A percentile compares a stretch with the other conserved stretches of the same genome.
Conservation (phyloP, 305 asterid genomes). For the Caryopteris hybrid region DNA sequence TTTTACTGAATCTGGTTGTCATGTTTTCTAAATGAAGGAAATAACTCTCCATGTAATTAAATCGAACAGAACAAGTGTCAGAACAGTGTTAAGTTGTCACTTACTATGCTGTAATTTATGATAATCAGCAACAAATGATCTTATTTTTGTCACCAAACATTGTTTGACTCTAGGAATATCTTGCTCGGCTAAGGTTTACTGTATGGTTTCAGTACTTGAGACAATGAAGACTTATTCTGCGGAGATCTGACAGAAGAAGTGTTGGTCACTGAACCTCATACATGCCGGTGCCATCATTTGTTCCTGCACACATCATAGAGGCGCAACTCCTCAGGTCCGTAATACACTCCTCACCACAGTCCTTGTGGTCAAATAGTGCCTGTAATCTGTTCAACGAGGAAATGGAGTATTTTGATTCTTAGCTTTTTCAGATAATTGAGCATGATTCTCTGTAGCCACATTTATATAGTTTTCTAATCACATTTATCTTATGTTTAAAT, state of each 20-base stretch:
- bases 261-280: slow-evolving; percentile 83
- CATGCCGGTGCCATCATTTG: slow-evolving; percentile 83
- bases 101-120: not conserved
- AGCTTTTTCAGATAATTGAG: not conserved
- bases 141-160: not conserved
- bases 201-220: slow-evolving; percentile 77
- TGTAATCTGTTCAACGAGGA: slow-evolving; percentile 4
- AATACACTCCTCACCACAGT: slow-evolving; percentile 12
- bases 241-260: slow-evolving; percentile 98
- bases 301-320: slow-evolving; percentile 78
- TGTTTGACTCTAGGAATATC: slow-evolving; percentile 67
- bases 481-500: not conserved
- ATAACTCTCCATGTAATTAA: not conserved
- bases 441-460: too few relatives aligned
- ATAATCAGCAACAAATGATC: not conserved
- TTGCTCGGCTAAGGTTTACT: slow-evolving; percentile 91
- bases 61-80: not conserved
- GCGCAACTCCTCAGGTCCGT: slow-evolving; percentile 76
- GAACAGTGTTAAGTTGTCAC: not conserved
- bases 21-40: not conserved
- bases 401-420: not conserved
- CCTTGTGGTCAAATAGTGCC: too few relatives aligned
- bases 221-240: slow-evolving; percentile 90
- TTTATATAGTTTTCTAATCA: not conserved
- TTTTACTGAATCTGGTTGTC: slow-evolving; percentile 1